Evolutionary conservation across 192 early-diverging fungal genomes (phyloP), one percentile per base, ranked within the genome.

Genomic region (Coemansia biformis): DNA sequence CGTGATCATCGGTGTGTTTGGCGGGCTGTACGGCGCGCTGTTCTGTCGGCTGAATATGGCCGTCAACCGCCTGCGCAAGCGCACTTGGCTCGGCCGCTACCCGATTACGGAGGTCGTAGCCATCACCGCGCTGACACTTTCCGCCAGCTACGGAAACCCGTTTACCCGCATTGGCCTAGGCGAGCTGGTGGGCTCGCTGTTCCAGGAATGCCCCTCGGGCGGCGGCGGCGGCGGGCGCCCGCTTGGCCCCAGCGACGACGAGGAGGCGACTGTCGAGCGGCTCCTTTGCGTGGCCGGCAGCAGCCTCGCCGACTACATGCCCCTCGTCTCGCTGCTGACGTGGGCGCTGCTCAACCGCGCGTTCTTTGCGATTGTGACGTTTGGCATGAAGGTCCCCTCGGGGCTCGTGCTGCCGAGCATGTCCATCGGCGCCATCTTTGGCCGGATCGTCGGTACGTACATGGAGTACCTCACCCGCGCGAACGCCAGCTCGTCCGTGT

Each of bases 141-240:
- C 80, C 3, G 26, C 90, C 13, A 83, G 88, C 56, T 98, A 85
- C 57, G 53, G 79, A 46, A 92, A 89, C 54, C 82, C 81, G 14
- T 92, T 88, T 54, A 90, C 90, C 14, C 87, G 93, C 37, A 79
- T 94, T 21, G 85, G 86, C 51, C 78, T 83, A 8, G 85, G 79
- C n/a, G 88, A 94, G 49, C 79, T 98, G 45, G 79, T 94, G 4
- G 84, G 86, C 12, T 83, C 81, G 48, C 77, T 98, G 38, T 97
- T 98, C 63, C 81, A 85, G 22, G 95, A 96, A 51, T 98, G 95
- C 43, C 78, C 78, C 9, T 55, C 79, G 6, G 24, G 3, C 24
- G 2, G 3, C 13, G 48, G 19, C 7, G 47, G 30, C 42, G 38
- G 36, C 26, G 39, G 38, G 21, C 36, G 40, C 29, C 50, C 43